These are phyloP conservation scores for Erodium trifolium DNA, from an alignment of 441 rosid genomes.

Conservation along the genomic window DNA sequence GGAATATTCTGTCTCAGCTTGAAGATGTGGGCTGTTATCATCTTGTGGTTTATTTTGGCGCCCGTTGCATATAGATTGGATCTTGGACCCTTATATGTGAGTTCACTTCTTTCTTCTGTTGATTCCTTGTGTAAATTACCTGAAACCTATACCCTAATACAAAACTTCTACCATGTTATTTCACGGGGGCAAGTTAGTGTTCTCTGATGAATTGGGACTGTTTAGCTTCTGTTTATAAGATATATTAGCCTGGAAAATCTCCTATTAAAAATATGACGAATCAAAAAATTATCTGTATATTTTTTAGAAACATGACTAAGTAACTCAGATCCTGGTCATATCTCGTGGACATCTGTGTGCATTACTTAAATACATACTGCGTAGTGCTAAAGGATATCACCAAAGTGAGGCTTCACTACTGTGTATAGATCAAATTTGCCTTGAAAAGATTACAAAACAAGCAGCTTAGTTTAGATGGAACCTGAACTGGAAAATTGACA, in stretches of 20 bases:
- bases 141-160: neutral
- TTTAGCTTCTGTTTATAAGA: neutral
- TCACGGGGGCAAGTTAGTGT: neutral
- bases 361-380: too few species aligned
- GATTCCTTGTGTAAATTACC: neutral
- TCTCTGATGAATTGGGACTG: neutral
- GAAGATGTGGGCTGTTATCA: constrained; percentile 50
- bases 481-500: too few species aligned
- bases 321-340: too few species aligned
- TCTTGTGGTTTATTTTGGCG: constrained; percentile 71
- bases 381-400: too few species aligned
- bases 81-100: constrained; percentile 81
- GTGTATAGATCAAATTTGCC: too few species aligned
- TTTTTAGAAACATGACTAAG: too few species aligned
- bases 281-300: too few species aligned
- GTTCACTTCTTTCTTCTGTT: constrained; percentile 23
- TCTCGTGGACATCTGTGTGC: too few species aligned
- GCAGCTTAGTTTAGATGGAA: too few species aligned
- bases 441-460: too few species aligned
- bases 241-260: neutral
- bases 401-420: too few species aligned
- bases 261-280: neutral
- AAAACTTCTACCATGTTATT: neutral
- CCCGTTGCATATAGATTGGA: constrained; percentile 77
- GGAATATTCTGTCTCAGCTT: constrained; percentile 58